Conservation (phyloP, 768 basidiomycete genomes). For the Leccinellum luteum region DNA sequence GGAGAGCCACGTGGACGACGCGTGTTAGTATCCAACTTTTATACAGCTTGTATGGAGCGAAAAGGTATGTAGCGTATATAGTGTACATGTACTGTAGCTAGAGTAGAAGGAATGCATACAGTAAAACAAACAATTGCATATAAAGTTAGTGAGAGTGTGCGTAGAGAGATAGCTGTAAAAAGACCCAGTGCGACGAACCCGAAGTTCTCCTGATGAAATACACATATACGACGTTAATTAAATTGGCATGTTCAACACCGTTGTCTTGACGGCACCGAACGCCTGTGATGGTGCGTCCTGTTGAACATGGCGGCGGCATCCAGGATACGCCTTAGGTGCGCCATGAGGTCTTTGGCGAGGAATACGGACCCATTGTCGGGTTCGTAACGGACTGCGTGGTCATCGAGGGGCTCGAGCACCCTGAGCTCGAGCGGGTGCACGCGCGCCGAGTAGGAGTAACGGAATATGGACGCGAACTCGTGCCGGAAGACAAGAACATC, state of each 20-base stretch:
- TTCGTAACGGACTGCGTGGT: constrained; percentile 49
- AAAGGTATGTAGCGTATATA: not conserved
- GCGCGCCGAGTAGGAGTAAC: constrained; percentile 49
- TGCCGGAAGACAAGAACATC: constrained; percentile 37
- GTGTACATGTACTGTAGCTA: not conserved
- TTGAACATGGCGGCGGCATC: constrained; percentile 22
- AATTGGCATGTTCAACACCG: constrained; percentile 5
- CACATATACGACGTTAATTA: not conserved
- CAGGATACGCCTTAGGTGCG: constrained; percentile 27
- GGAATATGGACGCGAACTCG: constrained; percentile 65
- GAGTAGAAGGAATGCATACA: not conserved
- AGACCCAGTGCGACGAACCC: not conserved
- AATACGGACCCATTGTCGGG: constrained; percentile 60
- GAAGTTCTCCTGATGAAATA: not conserved
- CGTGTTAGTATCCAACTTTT: not conserved
- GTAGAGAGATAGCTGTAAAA: not conserved
- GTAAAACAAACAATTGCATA: not conserved
- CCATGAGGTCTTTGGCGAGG: constrained; percentile 45
- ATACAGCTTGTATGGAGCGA: not conserved
- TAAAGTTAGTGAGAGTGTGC: not conserved
- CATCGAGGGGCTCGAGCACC: constrained; percentile 51
- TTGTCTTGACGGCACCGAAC: constrained; percentile 4
- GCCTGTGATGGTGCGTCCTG: constrained; percentile 3
- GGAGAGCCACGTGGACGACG: not conserved
- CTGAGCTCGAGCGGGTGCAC: constrained; percentile 36